A percentile compares a stretch with the other conserved stretches of the same genome.
phyloP scores from a whole-genome alignment of 495 filamentous ascomycete species.

The Aspergillus haitiensis region DNA sequence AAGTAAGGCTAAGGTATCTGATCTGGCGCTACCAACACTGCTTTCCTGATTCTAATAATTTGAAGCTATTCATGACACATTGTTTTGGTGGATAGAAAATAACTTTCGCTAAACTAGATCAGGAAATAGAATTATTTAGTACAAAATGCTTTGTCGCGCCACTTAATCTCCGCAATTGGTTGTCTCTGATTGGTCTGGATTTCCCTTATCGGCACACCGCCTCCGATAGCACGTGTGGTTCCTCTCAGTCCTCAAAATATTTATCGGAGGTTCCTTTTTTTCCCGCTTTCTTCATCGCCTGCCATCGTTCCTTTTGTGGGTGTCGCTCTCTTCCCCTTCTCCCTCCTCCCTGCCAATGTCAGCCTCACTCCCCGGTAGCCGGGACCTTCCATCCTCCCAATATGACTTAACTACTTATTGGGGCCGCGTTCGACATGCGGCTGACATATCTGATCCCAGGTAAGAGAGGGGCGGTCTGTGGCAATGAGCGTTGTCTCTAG shows the following conservation, averaged over 20 bases:
- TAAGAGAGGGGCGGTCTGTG: constrained; percentile 41
- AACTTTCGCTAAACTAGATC: no score
- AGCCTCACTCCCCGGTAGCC: constrained; percentile 78
- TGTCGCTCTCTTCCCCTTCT: constrained; percentile 13
- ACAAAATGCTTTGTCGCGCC: no score
- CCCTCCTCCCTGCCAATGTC: constrained; percentile 62
- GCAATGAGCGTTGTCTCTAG: no score
- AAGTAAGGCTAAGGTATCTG: no score
- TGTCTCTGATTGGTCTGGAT: constrained; percentile 27
- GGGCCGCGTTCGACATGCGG: constrained; percentile 89
- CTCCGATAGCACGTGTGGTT: constrained; percentile 30
- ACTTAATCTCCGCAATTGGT: constrained; percentile 6
- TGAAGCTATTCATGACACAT: no score
- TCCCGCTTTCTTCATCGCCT: constrained; percentile 14
- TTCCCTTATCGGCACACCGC: constrained; percentile 46
- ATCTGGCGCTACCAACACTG: no score
- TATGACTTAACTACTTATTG: constrained; percentile 92
- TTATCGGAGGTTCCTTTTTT: constrained; percentile 6
- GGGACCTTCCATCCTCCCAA: constrained; percentile 84
- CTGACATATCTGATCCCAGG: constrained; percentile 92
- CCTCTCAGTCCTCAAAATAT: constrained; percentile 20
- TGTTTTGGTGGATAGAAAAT: no score
- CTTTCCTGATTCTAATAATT: no score
- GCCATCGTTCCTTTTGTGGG: constrained; percentile 14
- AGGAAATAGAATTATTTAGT: no score